Conservation (phyloP, 495 filamentous ascomycete genomes). For the Haplographium delicatum region DNA sequence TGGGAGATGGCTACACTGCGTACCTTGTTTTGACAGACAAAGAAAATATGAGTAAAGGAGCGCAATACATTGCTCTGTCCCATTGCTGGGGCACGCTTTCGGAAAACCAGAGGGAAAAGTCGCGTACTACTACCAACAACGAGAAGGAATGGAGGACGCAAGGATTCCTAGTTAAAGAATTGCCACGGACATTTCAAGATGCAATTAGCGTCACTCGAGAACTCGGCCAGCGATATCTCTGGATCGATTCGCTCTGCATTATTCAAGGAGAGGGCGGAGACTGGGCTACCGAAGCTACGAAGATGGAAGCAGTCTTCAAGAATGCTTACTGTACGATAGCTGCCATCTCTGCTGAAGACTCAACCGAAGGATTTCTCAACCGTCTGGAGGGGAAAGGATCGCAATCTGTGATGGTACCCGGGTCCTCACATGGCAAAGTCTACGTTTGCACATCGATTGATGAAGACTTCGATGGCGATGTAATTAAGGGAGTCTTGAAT, state of each 20-base stretch:
- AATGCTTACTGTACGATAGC: slow-evolving; percentile 31
- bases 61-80: slow-evolving; percentile 8
- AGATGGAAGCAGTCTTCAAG: slow-evolving; percentile 37
- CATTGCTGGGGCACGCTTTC: slow-evolving; percentile 16
- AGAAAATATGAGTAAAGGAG: not conserved
- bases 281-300: slow-evolving; percentile 29
- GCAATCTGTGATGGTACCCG: not conserved
- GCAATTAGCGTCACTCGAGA: slow-evolving; percentile 6
- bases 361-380: slow-evolving; percentile 26
- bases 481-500: slow-evolving; percentile 28
- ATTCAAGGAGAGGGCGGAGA: slow-evolving; percentile 32
- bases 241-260: slow-evolving; percentile 26
- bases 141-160: no score
- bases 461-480: slow-evolving; percentile 31
- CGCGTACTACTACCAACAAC: not conserved
- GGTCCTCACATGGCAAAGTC: not conserved
- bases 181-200: slow-evolving; percentile 8
- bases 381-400: not conserved
- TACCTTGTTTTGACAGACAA: not conserved
- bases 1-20: slow-evolving; percentile 1
- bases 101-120: not conserved
- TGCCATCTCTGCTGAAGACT: slow-evolving; percentile 25
- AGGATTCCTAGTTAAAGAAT: no score
- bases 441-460: slow-evolving; percentile 25
- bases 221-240: slow-evolving; percentile 3